These are phyloP conservation scores for Mortierella sp. DNA, from an alignment of 371 early-diverging fungal genomes.

Conservation along the genomic window DNA sequence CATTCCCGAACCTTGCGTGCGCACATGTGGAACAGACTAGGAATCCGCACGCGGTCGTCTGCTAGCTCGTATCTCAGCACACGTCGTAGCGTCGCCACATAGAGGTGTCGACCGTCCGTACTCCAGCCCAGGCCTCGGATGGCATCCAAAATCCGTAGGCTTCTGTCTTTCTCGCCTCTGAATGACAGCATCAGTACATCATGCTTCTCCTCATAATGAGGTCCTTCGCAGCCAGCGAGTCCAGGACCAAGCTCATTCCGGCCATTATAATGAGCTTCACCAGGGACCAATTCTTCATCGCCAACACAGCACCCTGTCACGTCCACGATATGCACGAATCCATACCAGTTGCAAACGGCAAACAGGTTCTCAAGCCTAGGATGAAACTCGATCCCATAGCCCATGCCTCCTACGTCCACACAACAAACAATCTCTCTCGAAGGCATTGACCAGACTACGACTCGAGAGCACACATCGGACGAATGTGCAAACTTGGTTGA, in stretches of 20 bases:
- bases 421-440: conserved; percentile 55
- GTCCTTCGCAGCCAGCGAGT: conserved; percentile 21
- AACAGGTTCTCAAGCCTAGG: conserved; percentile 66
- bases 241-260: conserved; percentile 5
- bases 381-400: conserved; percentile 67
- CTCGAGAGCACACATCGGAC: conserved; percentile 61
- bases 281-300: conserved; percentile 32
- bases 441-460: conserved; percentile 63
- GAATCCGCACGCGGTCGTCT: conserved; percentile 22
- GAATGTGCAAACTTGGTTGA: conserved; percentile 69
- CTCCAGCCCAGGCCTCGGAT: conserved; percentile 72
- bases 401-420: conserved; percentile 64
- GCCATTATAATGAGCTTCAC: conserved; percentile 9
- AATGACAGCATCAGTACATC: conserved; percentile 72
- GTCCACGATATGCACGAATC: conserved; percentile 69
- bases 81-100: conserved; percentile 66
- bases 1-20: conserved; percentile 39
- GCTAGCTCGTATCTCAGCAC: conserved; percentile 64
- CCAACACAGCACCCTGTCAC: conserved; percentile 48
- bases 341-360: conserved; percentile 67
- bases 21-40: conserved; percentile 42
- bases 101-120: conserved; percentile 61
- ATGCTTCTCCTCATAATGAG: conserved; percentile 57
- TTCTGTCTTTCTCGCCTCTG: conserved; percentile 62
- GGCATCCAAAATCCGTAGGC: conserved; percentile 65